Evolutionary conservation across 2,329 filamentous ascomycete genomes (phyloP), one percentile per base, ranked within the genome.

Genomic region (Rugonectria rugulosa): DNA sequence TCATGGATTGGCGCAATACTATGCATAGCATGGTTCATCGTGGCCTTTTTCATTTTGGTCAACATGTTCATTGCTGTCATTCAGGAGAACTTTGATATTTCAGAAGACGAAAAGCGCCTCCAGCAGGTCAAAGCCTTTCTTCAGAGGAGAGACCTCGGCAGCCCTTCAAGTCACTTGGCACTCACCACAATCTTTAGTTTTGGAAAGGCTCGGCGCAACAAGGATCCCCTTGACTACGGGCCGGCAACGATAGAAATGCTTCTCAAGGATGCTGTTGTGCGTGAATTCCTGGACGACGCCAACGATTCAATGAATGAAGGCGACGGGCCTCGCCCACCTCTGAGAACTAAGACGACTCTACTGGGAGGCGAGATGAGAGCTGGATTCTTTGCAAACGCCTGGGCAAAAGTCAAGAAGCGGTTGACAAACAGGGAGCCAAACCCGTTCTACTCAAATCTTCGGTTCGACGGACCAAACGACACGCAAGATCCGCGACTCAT

Each of bases 61-160:
- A 99, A 98, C 71, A 99, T 99, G 95, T 99, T 99, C 80, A 98
- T 99, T 90, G 95, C 95, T 81, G 95, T 99, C 77, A 99, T 99
- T 63, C 95, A 99, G 73, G 95, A 99, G 71, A 99, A 97, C 69
- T 99, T 99, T 71, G 95, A 99, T 75, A 92, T 99, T 21, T 96
- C 93, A 4, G 95, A 99, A 72, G 96, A 99, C 70, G 93, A 98
- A 73, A 99, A 99, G 76, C 92, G 96, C 17, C 77, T 98, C 59
- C 92, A 98, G 71, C 96, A 99, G 75, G 93, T 99, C 57, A 94
- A 93, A 68, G 91, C 94, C 2, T 99, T 98, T 67, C 79, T 99
- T 38, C 91, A 96, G 69, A 88, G 93, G 64, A 96, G 94, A 71
- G 93, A 98, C 67, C 79, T 97, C 26, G 90, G 88, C 20, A 84